Evolutionary conservation across 1,284 basidiomycete genomes (phyloP).

Genomic region (Filobasidium uniguttulatum): DNA sequence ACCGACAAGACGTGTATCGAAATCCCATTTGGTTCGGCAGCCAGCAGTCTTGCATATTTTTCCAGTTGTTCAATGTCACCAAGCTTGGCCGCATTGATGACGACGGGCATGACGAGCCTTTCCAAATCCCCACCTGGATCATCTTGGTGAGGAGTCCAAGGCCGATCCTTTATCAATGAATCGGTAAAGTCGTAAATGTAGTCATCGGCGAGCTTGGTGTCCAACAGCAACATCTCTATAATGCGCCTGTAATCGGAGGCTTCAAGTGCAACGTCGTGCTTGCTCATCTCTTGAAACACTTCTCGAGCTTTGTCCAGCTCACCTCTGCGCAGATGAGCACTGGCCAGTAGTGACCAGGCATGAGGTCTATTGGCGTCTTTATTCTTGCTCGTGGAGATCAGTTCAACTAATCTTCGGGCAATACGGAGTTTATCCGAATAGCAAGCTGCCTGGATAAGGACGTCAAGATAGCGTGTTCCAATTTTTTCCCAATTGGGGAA

Average conservation of each 20-base stretch:
- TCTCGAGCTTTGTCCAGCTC: constrained; percentile 49
- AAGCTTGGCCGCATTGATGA: constrained; percentile 20
- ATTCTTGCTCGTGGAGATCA: not conserved
- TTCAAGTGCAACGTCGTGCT: constrained; percentile 53
- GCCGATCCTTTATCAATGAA: constrained; percentile 7
- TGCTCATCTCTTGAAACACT: constrained; percentile 61
- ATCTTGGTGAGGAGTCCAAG: constrained; percentile 12
- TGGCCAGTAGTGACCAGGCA: constrained; percentile 70
- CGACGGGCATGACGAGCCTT: constrained; percentile 28
- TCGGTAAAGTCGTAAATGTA: not conserved
- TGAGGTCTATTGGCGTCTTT: not conserved
- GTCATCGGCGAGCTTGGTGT: not conserved
- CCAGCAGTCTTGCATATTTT: constrained; percentile 14
- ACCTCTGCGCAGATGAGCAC: constrained; percentile 54
- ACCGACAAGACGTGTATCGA: constrained; percentile 50
- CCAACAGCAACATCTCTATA: constrained; percentile 28
- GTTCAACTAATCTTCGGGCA: constrained; percentile 7
- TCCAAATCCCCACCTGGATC: constrained; percentile 19
- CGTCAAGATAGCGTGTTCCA: constrained; percentile 54
- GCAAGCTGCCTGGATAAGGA: constrained; percentile 71
- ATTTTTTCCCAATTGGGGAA: constrained; percentile 45
- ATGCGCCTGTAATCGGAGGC: constrained; percentile 61
- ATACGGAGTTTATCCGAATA: constrained; percentile 43
- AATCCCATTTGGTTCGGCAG: constrained; percentile 15
- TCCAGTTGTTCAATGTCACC: constrained; percentile 37